These are phyloP conservation scores for Phytopythium sindhum DNA, from an alignment of 352 stramenopile species.

Conservation along the genomic window DNA sequence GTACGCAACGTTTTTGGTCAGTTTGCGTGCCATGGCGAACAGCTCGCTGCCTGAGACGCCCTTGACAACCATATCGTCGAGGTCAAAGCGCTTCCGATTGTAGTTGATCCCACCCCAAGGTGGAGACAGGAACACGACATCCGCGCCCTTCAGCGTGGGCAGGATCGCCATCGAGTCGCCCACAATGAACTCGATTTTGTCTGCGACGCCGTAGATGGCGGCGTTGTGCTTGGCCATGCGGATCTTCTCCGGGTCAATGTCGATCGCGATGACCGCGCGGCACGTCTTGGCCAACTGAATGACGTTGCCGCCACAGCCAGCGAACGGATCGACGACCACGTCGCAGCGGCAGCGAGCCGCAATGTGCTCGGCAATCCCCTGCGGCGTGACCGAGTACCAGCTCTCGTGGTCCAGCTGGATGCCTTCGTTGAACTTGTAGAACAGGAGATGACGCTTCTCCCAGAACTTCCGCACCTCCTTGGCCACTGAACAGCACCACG, in stretches of 20 bases:
- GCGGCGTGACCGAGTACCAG: constrained; percentile 92
- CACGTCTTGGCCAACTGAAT: constrained; percentile 91
- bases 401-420: constrained; percentile 91
- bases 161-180: constrained; percentile 85
- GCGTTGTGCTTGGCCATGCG: constrained; percentile 90
- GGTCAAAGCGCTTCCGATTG: constrained; percentile 50
- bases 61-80: constrained; percentile 68
- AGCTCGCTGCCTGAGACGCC: constrained; percentile 53
- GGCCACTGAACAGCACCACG: constrained; percentile 18
- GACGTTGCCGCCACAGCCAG: constrained; percentile 91
- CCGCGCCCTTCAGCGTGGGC: constrained; percentile 55
- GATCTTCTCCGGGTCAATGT: constrained; percentile 89
- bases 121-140: constrained; percentile 90
- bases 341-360: constrained; percentile 75
- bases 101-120: constrained; percentile 87
- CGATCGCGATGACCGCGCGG: constrained; percentile 90
- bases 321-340: constrained; percentile 90
- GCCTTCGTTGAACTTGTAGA: constrained; percentile 89
- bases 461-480: constrained; percentile 87
- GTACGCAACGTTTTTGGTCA: constrained; percentile 79
- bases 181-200: constrained; percentile 91
- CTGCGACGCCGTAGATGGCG: constrained; percentile 84
- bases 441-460: constrained; percentile 83
- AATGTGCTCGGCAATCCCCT: constrained; percentile 88
- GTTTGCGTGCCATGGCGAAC: constrained; percentile 52